A percentile compares a stretch with the other conserved stretches of the same genome.
phyloP scores from a whole-genome alignment of 805 yeast species.

The Yamadazyma philogaea region DNA sequence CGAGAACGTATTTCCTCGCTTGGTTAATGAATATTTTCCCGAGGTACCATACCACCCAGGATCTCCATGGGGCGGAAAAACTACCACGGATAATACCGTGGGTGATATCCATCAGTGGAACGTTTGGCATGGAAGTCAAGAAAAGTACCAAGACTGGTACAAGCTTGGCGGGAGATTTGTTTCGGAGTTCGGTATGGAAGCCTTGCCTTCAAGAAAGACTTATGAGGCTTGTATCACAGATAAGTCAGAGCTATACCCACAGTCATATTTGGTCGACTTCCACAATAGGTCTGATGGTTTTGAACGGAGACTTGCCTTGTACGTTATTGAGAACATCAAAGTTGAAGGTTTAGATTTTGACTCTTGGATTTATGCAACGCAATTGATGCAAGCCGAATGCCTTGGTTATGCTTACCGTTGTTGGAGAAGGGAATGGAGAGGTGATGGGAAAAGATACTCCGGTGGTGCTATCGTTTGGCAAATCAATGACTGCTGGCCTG shows the following conservation, averaged over 20 bases:
- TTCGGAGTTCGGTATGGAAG: slow-evolving; percentile 55
- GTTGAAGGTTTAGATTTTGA: slow-evolving; percentile 33
- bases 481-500: slow-evolving; percentile 54
- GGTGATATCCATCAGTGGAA: slow-evolving; percentile 59
- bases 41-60: slow-evolving; percentile 44
- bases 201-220: slow-evolving; percentile 40
- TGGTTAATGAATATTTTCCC: slow-evolving; percentile 23
- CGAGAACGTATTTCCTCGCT: slow-evolving; percentile 36
- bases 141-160: slow-evolving; percentile 48
- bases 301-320: slow-evolving; percentile 41
- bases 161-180: slow-evolving; percentile 47
- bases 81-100: slow-evolving; percentile 23
- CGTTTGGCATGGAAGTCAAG: slow-evolving; percentile 50
- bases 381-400: slow-evolving; percentile 51
- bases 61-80: slow-evolving; percentile 46
- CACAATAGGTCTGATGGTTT: slow-evolving; percentile 49
- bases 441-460: slow-evolving; percentile 23
- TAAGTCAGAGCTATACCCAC: slow-evolving; percentile 39
- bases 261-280: slow-evolving; percentile 40
- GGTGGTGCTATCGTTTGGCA: slow-evolving; percentile 56
- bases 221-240: slow-evolving; percentile 36
- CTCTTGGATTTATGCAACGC: slow-evolving; percentile 36
- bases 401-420: slow-evolving; percentile 43
- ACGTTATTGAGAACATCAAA: slow-evolving; percentile 44
- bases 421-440: slow-evolving; percentile 48